Base-by-base conservation (phyloP, 2,329 filamentous ascomycete species). In the Colletotrichum sp. region DNA sequence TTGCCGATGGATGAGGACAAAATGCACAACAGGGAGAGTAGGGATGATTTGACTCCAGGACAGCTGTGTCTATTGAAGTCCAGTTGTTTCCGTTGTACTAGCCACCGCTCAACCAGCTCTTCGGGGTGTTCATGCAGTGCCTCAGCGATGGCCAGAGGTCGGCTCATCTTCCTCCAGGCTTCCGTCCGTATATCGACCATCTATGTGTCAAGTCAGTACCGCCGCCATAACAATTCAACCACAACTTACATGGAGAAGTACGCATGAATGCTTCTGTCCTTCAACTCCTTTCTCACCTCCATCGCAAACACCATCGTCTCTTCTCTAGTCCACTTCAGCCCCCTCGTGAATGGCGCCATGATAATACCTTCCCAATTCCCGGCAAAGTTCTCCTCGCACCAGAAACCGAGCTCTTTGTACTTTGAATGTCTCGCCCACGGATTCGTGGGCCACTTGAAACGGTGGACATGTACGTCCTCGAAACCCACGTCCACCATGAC, bases 401-500 rank as follows among this genome's bases (percentile, higher is more conserved):
- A 73, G 78, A n/a, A 78, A 81, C 89, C 90, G 3, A 90, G 79
- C 67, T 90, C 86, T 80, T 91, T 92, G 71, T 89, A 84, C 32
- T 87, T 86, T 13, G 84, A 83, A 52, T 90, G 86, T 65, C 87
- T 87, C 0, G 89, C 87, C 90, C 90, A 92, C 16, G 84, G 80
- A 78, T 88, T 89, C 36, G 85, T 85, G 1, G 90, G 90, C 82
- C 89, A 87, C 81, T 87, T 88, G 78, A 84, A 88, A 25, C 87
- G 79, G 2, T 85, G 82, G 79, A 90, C 87, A 0, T 82, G 82
- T 1, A 92, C 87, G 71, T 91, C 86, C 69, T 86, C 83, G 77
- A 92, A 92, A 1, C 91, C 91, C 0, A 87, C 88, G n/a, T 88
- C 87, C 12, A 83, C 81, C 80, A 92, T 84, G 67, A 86, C 84